Evolutionary conservation across 257 asterid species (phyloP).

Genomic region (Agastache rugosa): DNA sequence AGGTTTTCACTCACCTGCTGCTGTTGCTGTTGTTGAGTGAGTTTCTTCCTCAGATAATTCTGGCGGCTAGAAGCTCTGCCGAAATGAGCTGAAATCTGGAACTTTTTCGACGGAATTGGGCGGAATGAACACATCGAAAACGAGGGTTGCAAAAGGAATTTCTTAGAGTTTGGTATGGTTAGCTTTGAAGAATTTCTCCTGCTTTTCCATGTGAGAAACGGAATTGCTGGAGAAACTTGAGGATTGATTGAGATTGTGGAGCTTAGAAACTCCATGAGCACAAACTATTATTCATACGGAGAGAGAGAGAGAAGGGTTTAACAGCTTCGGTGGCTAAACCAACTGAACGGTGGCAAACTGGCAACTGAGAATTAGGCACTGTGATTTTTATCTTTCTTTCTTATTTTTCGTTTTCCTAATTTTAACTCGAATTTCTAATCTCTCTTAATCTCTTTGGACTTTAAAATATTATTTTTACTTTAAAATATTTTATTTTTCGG

Average conservation of each 20-base stretch:
- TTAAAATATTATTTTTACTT: no score
- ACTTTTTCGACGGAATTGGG: conserved; percentile 45
- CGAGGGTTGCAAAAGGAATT: conserved; percentile 34
- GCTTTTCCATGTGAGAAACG: conserved; percentile 46
- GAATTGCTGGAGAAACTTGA: conserved; percentile 37
- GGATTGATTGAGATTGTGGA: conserved; percentile 41
- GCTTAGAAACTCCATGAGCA: conserved; percentile 49
- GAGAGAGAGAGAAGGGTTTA: neutral
- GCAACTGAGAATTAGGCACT: neutral
- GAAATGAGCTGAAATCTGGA: conserved; percentile 66
- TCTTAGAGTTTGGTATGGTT: conserved; percentile 39
- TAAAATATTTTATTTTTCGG: no score
- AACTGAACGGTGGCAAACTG: neutral
- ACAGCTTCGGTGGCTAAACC: conserved; percentile 33
- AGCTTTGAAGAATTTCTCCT: conserved; percentile 41
- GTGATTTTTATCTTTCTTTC: neutral
- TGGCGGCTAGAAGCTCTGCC: conserved; percentile 61
- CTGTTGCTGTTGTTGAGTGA: conserved; percentile 40
- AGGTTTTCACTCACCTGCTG: conserved; percentile 60
- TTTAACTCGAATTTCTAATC: neutral
- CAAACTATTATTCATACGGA: conserved; percentile 22
- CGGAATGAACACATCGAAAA: conserved; percentile 40
- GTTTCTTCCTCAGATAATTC: conserved; percentile 77
- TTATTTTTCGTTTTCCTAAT: neutral
- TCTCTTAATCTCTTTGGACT: neutral